Evolutionary conservation across 2,329 filamentous ascomycete genomes (phyloP), one percentile per base, ranked within the genome.

Genomic region (Talaromyces sp.): DNA sequence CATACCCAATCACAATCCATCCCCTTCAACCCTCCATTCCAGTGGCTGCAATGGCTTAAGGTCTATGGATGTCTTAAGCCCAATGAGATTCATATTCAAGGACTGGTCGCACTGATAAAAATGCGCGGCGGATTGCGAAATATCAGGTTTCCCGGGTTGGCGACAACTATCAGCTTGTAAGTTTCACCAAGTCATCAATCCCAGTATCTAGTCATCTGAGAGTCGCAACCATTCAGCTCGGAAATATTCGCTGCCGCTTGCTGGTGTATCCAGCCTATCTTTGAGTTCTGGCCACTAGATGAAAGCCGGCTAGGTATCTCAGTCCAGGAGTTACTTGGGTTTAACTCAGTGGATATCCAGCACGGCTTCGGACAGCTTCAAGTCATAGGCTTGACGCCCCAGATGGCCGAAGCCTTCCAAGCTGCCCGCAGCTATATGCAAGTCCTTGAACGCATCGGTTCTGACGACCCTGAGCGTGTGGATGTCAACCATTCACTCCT

Each of bases 151-250:
- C 67, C 69, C 8, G 73, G 74, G 3, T 52, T 76, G 24, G 67
- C 70, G 7, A 63, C 70, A 30, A 67, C 69, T 0, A 59, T 77
- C 22, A 71, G 67, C n/a, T 73, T 71, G 72, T 75, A 65, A 55
- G 69, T 61, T 17, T 20, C 24, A 2, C 14, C 29, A 22, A 9
- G 20, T 29, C n/a, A 4, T 11, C 5, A 14, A 20, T 33, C 6
- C 20, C 14, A 20, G 8, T 35, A 24, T 16, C 1, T 9, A 19
- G 20, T 19, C 16, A 24, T 27, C 27, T 32, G 1, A 19, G 24
- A 29, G 16, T 5, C 6, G 17, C 36, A 39, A 8, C 10, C 20
- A 47, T 20, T 14, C 44, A 71, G 63, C 49, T 70, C 65, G 43
- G 67, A 65, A 47, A 60, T 68, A 30, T 60, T 65, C 36, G 67